These are phyloP conservation scores for Prinsepia uniflora DNA, from an alignment of 306 rosid species.

Conservation along the genomic window DNA sequence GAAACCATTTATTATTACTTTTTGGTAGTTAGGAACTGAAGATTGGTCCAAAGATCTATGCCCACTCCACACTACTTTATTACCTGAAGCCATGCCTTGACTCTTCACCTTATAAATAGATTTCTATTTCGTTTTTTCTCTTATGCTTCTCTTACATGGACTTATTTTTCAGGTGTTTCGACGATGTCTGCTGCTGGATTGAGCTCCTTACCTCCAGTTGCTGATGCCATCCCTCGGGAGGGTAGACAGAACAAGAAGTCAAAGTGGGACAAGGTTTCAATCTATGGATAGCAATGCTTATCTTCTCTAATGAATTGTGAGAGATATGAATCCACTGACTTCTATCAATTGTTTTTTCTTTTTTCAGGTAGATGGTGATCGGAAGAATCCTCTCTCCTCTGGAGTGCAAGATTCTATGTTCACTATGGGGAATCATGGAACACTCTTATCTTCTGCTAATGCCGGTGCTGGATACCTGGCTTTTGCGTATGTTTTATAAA, in stretches of 20 bases:
- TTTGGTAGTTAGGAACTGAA: neutral
- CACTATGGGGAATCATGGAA: slow-evolving; percentile 58
- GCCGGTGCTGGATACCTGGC: slow-evolving; percentile 80
- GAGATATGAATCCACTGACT: slow-evolving; percentile 16
- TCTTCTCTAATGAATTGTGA: slow-evolving; percentile 13
- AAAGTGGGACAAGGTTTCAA: slow-evolving; percentile 51
- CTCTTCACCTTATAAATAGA: neutral
- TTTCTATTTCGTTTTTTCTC: slow-evolving; percentile 14
- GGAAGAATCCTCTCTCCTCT: slow-evolving; percentile 59
- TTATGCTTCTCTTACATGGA: slow-evolving; percentile 19
- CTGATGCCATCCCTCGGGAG: slow-evolving; percentile 56
- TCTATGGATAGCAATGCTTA: slow-evolving; percentile 2
- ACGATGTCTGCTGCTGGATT: slow-evolving; percentile 41
- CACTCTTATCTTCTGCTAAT: slow-evolving; percentile 64
- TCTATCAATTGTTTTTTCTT: slow-evolving; percentile 20
- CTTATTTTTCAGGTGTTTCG: slow-evolving; percentile 40
- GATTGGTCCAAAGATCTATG: neutral
- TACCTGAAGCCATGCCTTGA: neutral
- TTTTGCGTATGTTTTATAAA: slow-evolving; percentile 61
- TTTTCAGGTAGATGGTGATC: slow-evolving; percentile 73
- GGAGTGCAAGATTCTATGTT: slow-evolving; percentile 58
- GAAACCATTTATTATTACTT: neutral
- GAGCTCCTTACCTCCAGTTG: slow-evolving; percentile 40
- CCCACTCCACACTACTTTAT: neutral
- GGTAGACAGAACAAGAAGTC: slow-evolving; percentile 53